Evolutionary conservation across 1,139 yeast genomes (phyloP), one percentile per base, ranked within the genome.

Genomic region (Zygotorulaspora mrakii): DNA sequence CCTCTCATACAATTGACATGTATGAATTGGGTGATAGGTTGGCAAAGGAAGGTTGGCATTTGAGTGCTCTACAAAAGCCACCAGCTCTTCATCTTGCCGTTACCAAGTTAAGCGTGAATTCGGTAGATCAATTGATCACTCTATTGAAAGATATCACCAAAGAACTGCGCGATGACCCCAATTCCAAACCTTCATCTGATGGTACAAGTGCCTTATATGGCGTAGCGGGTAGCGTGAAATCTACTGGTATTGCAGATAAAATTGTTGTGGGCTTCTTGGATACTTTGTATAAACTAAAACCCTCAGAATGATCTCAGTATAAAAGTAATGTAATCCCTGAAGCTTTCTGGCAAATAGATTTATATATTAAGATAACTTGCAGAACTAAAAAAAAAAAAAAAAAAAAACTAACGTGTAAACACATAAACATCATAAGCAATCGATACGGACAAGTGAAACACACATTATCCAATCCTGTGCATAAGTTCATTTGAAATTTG

Each of bases 81-180:
- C 75, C 95, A 0, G 96, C 96, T 0, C 66, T 91, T 35, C 98
- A 91, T 61, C 71, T 91, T 58, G 97, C 97, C 0, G 74, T 86
- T 30, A 91, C 98, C 0, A 70, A 74, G 43, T 73, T 87, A 31
- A 78, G 94, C 1, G 76, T 76, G 1, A 69, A 75, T 0, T 77
- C 78, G 0, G 74, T 82, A 23, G 82, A 77, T 42, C 79, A 77
- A 24, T 71, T 91, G 50, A 66, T 84, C 21, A 51, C 54, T 0
- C 86, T 77, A 44, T 66, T 91, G 40, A 70, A 71, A 35, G 63
- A 54, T 0, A 62, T 74, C 11, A 77, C 83, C 2, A 53, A 57
- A 14, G 75, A 70, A 31, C 58, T 77, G 31, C 52, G 63, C 34
- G 62, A 68, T 12, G 71, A 73, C 23, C 46, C 55, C 2, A 35